Evolutionary conservation across 164 flowering plant species (phyloP).

Genomic region (Aristolochia californica): DNA sequence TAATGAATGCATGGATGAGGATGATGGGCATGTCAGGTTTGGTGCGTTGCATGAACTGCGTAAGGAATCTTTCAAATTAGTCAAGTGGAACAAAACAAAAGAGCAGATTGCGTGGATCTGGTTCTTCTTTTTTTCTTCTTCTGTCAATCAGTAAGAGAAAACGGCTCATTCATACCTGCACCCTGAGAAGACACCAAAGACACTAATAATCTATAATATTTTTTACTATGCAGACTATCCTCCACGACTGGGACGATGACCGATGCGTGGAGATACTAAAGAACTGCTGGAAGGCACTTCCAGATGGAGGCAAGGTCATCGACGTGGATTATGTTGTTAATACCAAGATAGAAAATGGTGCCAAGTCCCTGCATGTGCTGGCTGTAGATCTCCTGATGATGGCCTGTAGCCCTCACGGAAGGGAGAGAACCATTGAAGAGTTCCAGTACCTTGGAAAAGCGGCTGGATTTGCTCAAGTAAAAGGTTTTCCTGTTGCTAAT

Average conservation of each 20-base stretch:
- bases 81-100: too few species aligned
- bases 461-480: conserved; percentile 15
- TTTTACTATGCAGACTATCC: conserved; percentile 1
- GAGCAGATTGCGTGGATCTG: too few species aligned
- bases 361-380: background rate
- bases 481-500: background rate
- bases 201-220: too few species aligned
- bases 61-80: too few species aligned
- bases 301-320: conserved; percentile 25
- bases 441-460: conserved; percentile 14
- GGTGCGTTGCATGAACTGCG: too few species aligned
- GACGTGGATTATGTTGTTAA: conserved; percentile 21
- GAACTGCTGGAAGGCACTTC: conserved; percentile 24
- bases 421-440: conserved; percentile 22
- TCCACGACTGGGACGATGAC: conserved; percentile 26
- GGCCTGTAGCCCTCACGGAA: conserved; percentile 10
- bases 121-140: too few species aligned
- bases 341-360: conserved; percentile 9
- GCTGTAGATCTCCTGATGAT: conserved; percentile 14
- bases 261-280: conserved; percentile 19
- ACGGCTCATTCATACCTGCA: too few species aligned
- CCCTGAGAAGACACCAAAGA: too few species aligned
- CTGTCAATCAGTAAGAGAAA: too few species aligned
- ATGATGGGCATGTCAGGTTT: too few species aligned
- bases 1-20: too few species aligned